Evolutionary conservation across 176 grass and related monocot genomes (phyloP).

Genomic region (Hyparrhenia diplandra): DNA sequence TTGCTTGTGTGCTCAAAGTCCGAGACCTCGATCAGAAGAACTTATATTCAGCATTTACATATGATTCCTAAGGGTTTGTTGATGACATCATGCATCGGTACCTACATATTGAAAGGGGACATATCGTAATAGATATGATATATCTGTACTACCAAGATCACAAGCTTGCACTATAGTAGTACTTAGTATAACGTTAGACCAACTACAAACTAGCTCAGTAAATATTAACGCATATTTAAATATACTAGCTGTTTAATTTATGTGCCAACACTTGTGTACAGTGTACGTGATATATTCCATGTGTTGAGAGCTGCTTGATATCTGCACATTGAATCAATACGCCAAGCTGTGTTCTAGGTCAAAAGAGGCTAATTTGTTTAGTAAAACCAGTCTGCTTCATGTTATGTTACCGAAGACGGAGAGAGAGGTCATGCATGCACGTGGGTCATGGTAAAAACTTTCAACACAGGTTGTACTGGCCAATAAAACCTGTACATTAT

Average conservation of each 20-base stretch:
- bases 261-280: not conserved
- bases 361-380: not conserved
- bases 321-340: not conserved
- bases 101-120: not conserved
- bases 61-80: not conserved
- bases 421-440: not conserved
- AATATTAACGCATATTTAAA: not conserved
- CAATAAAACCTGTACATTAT: no score
- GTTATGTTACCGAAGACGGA: not conserved
- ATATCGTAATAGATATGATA: not conserved
- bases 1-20: no score
- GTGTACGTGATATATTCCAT: constrained; percentile 35
- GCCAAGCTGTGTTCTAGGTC: not conserved
- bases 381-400: not conserved
- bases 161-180: not conserved
- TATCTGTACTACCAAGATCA: not conserved
- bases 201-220: not conserved
- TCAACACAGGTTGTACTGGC: not conserved
- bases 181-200: constrained; percentile 6
- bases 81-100: not conserved
- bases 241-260: not conserved
- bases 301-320: not conserved
- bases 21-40: not conserved
- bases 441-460: constrained; percentile 11
- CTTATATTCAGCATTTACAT: not conserved